phyloP scores from a whole-genome alignment of 257 asterid species.

The Paulownia fortunei region DNA sequence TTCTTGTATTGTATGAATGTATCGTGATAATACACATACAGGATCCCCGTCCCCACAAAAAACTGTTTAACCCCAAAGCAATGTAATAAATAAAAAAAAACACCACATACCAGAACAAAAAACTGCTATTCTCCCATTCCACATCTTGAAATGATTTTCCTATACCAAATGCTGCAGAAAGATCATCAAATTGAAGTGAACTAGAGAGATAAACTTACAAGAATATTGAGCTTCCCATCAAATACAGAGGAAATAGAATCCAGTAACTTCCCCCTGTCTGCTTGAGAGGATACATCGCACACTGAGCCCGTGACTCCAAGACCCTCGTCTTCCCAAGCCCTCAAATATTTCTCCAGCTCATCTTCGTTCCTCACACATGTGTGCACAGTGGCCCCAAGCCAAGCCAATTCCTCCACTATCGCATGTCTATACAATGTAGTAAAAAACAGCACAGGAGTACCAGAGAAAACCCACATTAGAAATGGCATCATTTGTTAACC shows the following conservation, averaged over 20 bases:
- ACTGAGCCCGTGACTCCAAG: conserved; percentile 59
- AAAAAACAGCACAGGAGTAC: neutral
- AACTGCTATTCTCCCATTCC: neutral
- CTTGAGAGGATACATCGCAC: conserved; percentile 57
- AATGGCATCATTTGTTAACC: neutral
- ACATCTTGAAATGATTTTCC: neutral
- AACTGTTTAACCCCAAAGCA: neutral
- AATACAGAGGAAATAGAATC: conserved; percentile 45
- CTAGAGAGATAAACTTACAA: conserved; percentile 43
- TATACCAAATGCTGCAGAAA: neutral
- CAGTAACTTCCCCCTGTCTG: conserved; percentile 53
- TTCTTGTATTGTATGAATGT: neutral
- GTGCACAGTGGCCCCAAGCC: conserved; percentile 65
- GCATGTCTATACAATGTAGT: conserved; percentile 47
- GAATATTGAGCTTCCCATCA: conserved; percentile 65
- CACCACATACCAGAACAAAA: neutral
- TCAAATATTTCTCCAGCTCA: conserved; percentile 56
- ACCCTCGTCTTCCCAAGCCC: conserved; percentile 57
- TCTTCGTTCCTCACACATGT: conserved; percentile 61
- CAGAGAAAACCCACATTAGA: conserved; percentile 20
- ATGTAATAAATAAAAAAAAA: neutral
- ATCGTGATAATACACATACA: neutral
- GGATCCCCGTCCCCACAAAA: neutral
- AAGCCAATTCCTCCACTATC: conserved; percentile 72
- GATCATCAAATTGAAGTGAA: neutral